These are phyloP conservation scores for Arabidopsis lyrata DNA, from an alignment of 441 rosid genomes.

Conservation along the genomic window DNA sequence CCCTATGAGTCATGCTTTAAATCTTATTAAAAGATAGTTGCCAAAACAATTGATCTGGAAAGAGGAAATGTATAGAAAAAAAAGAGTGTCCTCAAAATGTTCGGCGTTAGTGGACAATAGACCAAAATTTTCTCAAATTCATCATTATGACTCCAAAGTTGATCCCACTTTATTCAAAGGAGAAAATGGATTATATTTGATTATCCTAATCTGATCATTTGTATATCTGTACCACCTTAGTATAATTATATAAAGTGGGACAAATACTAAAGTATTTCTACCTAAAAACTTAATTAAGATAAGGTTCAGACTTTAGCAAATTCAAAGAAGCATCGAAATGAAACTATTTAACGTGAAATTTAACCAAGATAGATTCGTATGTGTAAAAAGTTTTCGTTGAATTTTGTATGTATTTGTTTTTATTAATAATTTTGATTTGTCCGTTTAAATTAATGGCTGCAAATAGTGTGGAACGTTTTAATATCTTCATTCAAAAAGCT, in stretches of 20 bases:
- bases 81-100: slow-evolving; percentile 24
- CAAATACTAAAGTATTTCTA: not conserved
- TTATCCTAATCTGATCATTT: slow-evolving; percentile 30
- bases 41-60: slow-evolving; percentile 17
- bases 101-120: slow-evolving; percentile 45
- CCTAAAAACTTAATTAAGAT: slow-evolving; percentile 17
- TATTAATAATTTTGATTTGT: slow-evolving; percentile 1
- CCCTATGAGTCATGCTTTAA: too few species aligned
- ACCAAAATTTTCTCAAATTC: slow-evolving; percentile 14
- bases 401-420: not conserved
- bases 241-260: slow-evolving; percentile 14
- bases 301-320: slow-evolving; percentile 9
- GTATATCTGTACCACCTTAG: slow-evolving; percentile 18
- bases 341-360: slow-evolving; percentile 10
- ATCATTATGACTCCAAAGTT: slow-evolving; percentile 40
- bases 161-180: slow-evolving; percentile 21
- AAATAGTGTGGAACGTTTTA: slow-evolving; percentile 14
- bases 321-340: slow-evolving; percentile 11
- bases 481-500: slow-evolving; percentile 25
- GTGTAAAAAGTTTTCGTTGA: not conserved
- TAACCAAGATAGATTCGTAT: not conserved
- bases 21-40: slow-evolving; percentile 1
- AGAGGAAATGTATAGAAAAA: not conserved
- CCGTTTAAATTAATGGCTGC: slow-evolving; percentile 31
- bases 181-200: not conserved